phyloP scores from a whole-genome alignment of 345 rosid species.

The Durio zibethinus region DNA sequence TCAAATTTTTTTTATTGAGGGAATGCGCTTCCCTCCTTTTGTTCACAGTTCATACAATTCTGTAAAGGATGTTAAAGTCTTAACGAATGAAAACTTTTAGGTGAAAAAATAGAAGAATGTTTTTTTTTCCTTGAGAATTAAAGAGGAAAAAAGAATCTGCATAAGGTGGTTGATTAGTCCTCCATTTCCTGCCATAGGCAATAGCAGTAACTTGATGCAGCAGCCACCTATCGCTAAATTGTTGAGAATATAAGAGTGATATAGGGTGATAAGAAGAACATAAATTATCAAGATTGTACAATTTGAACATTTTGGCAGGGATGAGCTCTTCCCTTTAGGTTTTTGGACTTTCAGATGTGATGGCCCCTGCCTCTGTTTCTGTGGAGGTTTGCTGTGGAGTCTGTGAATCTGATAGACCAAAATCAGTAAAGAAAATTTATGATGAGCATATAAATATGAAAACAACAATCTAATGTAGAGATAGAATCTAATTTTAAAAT shows the following conservation, averaged over 20 bases:
- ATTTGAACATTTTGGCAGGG: conserved; percentile 18
- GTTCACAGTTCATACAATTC: conserved; percentile 22
- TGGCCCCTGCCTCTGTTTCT: conserved; percentile 38
- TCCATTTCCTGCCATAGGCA: conserved; percentile 11
- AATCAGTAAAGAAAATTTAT: not conserved
- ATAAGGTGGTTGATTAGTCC: conserved; percentile 28
- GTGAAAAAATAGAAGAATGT: not conserved
- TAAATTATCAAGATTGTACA: conserved; percentile 50
- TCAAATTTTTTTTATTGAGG: conserved; percentile 12
- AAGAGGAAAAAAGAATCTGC: conserved; percentile 15
- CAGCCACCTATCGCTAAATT: conserved; percentile 13
- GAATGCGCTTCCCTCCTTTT: not conserved
- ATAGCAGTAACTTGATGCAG: conserved; percentile 14
- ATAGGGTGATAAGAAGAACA: conserved; percentile 19
- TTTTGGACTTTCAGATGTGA: conserved; percentile 44
- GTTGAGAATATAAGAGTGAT: conserved; percentile 13
- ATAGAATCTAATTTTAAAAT: not conserved
- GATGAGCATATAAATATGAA: not conserved
- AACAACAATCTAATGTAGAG: not conserved
- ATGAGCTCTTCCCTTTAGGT: conserved; percentile 26
- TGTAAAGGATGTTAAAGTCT: conserved; percentile 15
- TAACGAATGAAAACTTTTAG: conserved; percentile 6
- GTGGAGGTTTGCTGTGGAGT: conserved; percentile 38
- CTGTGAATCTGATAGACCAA: conserved; percentile 48
- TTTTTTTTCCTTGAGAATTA: conserved; percentile 15